phyloP scores from a whole-genome alignment of 768 basidiomycete genomes.

The Collybia mongolica region DNA sequence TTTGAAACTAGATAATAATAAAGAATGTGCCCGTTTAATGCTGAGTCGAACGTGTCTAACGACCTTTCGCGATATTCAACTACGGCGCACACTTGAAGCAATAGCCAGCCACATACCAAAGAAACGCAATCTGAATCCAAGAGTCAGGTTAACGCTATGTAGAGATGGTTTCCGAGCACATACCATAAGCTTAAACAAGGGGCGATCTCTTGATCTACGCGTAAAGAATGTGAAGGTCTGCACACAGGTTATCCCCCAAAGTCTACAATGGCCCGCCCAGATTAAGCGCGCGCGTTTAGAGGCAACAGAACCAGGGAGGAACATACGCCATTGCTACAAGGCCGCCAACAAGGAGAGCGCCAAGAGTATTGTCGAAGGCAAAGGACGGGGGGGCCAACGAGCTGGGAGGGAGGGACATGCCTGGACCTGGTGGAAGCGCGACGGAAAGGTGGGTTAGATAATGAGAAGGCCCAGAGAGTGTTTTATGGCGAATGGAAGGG shows the following conservation, averaged over 20 bases:
- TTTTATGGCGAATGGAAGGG: not conserved
- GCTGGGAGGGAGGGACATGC: slow-evolving; percentile 13
- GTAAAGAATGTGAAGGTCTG: slow-evolving; percentile 55
- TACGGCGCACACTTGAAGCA: not conserved
- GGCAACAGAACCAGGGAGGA: not conserved
- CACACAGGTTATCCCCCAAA: slow-evolving; percentile 58
- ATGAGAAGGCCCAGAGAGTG: not conserved
- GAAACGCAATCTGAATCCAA: slow-evolving; percentile 27
- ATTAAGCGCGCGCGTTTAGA: not conserved
- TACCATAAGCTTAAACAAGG: slow-evolving; percentile 36
- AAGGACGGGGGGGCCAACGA: not conserved
- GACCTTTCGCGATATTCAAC: slow-evolving; percentile 28
- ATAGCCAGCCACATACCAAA: slow-evolving; percentile 26
- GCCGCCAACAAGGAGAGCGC: slow-evolving; percentile 53
- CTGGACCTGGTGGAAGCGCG: not conserved
- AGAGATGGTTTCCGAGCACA: slow-evolving; percentile 5
- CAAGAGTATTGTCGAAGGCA: slow-evolving; percentile 49
- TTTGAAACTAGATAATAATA: slow-evolving; percentile 60
- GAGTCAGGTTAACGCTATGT: not conserved
- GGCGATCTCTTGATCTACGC: slow-evolving; percentile 29
- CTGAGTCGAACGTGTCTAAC: slow-evolving; percentile 57
- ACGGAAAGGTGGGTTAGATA: not conserved
- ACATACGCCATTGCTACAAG: slow-evolving; percentile 53
- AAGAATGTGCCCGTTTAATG: slow-evolving; percentile 50
- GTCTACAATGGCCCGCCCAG: slow-evolving; percentile 26